Evolutionary conservation across 352 stramenopile species (phyloP).

Genomic region (Globisporangium takayamanum): DNA sequence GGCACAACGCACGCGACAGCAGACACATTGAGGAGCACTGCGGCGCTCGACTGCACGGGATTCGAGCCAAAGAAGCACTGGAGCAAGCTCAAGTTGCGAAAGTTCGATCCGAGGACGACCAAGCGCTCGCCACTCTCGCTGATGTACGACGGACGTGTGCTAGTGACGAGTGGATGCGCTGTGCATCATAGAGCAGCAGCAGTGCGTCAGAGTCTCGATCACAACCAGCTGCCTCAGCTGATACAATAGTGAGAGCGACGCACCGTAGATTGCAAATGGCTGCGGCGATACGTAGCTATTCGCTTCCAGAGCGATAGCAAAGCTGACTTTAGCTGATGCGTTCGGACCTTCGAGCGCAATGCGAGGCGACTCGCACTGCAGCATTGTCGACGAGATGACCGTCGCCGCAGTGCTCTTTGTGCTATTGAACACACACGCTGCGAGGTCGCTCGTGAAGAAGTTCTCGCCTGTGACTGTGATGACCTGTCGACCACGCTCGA

Average conservation of each 20-base stretch:
- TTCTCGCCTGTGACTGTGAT: conserved; percentile 27
- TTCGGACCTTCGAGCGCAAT: conserved; percentile 1
- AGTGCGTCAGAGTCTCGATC: neutral
- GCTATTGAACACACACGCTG: conserved; percentile 38
- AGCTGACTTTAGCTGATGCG: conserved; percentile 5
- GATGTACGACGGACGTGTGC: conserved; percentile 21
- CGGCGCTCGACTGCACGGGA: conserved; percentile 2
- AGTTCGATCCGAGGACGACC: conserved; percentile 22
- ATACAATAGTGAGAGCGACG: neutral
- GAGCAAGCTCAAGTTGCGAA: conserved; percentile 21
- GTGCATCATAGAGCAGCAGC: neutral
- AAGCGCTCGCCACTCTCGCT: conserved; percentile 20
- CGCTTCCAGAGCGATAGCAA: conserved; percentile 25
- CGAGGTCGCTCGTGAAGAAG: conserved; percentile 22
- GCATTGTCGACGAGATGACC: conserved; percentile 18
- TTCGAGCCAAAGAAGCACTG: conserved; percentile 26
- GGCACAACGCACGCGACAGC: conserved; percentile 24
- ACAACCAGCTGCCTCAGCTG: too few species aligned
- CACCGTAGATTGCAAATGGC: conserved; percentile 7
- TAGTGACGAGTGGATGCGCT: conserved; percentile 23
- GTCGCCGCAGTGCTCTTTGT: conserved; percentile 20
- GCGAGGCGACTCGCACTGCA: conserved; percentile 27
- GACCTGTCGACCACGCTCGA: conserved; percentile 13
- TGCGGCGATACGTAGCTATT: conserved; percentile 5
- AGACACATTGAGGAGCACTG: conserved; percentile 21